These are phyloP conservation scores for Phalaenopsis hybrid DNA, from an alignment of 116 monocot species.

Conservation along the genomic window DNA sequence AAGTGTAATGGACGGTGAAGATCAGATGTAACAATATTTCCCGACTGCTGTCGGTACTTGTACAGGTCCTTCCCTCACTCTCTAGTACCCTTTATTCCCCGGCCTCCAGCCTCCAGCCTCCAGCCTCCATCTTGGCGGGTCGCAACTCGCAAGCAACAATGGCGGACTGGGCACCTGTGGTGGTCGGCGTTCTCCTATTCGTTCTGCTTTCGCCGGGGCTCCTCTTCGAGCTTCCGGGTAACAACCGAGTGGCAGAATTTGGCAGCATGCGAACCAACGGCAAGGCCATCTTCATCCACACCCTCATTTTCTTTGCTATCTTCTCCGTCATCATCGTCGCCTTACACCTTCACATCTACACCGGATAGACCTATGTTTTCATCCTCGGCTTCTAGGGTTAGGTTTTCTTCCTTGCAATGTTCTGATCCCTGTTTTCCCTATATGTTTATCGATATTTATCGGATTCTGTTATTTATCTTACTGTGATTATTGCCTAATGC, in stretches of 20 bases:
- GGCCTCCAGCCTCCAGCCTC: background rate
- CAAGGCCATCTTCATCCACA: constrained; percentile 40
- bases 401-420: background rate
- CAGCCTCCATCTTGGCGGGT: too few relatives aligned
- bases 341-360: constrained; percentile 48
- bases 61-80: background rate
- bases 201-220: constrained; percentile 47
- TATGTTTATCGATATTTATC: background rate
- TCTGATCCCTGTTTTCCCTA: background rate
- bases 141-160: constrained; percentile 1
- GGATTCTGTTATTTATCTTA: background rate
- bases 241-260: constrained; percentile 29
- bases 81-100: background rate
- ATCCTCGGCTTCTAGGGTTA: constrained; percentile 5
- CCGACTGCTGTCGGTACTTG: background rate
- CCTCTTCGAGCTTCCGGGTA: constrained; percentile 38
- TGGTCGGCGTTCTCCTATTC: constrained; percentile 51
- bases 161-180: constrained; percentile 56
- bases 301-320: constrained; percentile 48
- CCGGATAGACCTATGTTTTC: constrained; percentile 22
- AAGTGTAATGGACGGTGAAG: too few relatives aligned
- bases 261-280: constrained; percentile 47
- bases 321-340: constrained; percentile 45
- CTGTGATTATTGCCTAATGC: background rate
- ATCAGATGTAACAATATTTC: rapidly evolving